Percentiles rank a stretch among this genome's conserved stretches.
Conservation (phyloP, 495 filamentous ascomycete genomes). For the Penicillium paxilli region DNA sequence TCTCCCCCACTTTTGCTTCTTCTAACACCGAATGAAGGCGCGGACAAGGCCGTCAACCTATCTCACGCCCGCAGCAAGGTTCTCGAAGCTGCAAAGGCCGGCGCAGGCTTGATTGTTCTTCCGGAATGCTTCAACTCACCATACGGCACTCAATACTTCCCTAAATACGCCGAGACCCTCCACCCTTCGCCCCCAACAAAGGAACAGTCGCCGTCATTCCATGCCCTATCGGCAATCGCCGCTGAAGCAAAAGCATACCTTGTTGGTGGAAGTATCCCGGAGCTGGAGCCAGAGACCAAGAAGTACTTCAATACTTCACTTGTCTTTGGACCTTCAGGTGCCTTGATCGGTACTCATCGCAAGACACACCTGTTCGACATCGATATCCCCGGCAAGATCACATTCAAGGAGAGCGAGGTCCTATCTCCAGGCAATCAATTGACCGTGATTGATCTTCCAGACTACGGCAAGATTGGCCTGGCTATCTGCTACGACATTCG, state of each 20-base stretch:
- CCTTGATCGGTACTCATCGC: conserved; percentile 80
- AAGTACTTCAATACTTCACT: conserved; percentile 93
- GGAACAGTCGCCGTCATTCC: conserved; percentile 75
- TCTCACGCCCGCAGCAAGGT: conserved; percentile 77
- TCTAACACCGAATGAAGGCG: conserved; percentile 42
- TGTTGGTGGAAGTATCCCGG: conserved; percentile 91
- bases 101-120: conserved; percentile 63
- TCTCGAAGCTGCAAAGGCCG: conserved; percentile 71
- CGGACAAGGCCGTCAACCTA: conserved; percentile 86
- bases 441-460: conserved; percentile 79
- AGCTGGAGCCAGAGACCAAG: conserved; percentile 59
- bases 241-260: conserved; percentile 74
- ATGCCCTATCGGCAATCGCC: conserved; percentile 79
- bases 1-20: not conserved
- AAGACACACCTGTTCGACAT: conserved; percentile 99
- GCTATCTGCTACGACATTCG: conserved; percentile 98
- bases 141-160: conserved; percentile 91
- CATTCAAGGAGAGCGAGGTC: conserved; percentile 86
- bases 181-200: conserved; percentile 73
- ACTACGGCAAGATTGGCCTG: conserved; percentile 80
- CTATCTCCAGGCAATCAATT: conserved; percentile 78
- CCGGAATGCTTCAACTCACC: conserved; percentile 97
- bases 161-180: conserved; percentile 85
- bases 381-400: conserved; percentile 92
- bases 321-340: conserved; percentile 74